Percentiles rank a stretch among this genome's conserved stretches.
These are phyloP conservation scores for Grigorovia yakushimaensis DNA, from an alignment of 805 yeast species.

Conservation along the genomic window DNA sequence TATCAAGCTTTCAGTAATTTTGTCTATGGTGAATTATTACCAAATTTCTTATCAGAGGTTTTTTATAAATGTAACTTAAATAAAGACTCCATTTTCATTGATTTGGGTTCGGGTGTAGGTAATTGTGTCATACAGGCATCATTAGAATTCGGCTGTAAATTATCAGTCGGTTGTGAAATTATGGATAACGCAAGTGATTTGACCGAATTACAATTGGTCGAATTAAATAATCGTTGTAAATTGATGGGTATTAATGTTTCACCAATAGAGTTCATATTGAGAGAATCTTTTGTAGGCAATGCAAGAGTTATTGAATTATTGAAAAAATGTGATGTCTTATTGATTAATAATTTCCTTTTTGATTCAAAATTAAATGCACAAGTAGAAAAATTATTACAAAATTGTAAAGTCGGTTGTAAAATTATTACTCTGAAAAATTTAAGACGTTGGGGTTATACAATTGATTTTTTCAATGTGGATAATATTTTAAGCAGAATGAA, in stretches of 20 bases:
- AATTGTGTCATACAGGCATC: slow-evolving; percentile 87
- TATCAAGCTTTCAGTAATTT: slow-evolving; percentile 84
- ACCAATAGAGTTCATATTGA: slow-evolving; percentile 45
- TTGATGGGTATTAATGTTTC: slow-evolving; percentile 59
- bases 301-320: slow-evolving; percentile 44
- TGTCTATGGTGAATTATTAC: slow-evolving; percentile 86
- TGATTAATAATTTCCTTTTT: slow-evolving; percentile 78
- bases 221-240: slow-evolving; percentile 46
- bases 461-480: slow-evolving; percentile 42
- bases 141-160: slow-evolving; percentile 64
- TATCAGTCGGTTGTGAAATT: slow-evolving; percentile 81
- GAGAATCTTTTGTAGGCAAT: slow-evolving; percentile 65
- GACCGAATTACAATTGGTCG: slow-evolving; percentile 49
- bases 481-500: slow-evolving; percentile 54
- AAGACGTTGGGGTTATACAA: slow-evolving; percentile 62
- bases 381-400: slow-evolving; percentile 55
- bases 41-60: slow-evolving; percentile 60
- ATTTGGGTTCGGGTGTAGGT: slow-evolving; percentile 91
- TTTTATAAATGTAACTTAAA: slow-evolving; percentile 49
- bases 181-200: slow-evolving; percentile 73
- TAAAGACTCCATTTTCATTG: slow-evolving; percentile 56
- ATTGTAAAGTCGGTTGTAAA: slow-evolving; percentile 62
- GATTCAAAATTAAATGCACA: slow-evolving; percentile 62
- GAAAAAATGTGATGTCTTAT: slow-evolving; percentile 55
- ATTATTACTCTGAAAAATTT: slow-evolving; percentile 73